Conservation (phyloP, 1,284 basidiomycete species). For the Trichosporon sp. region DNA sequence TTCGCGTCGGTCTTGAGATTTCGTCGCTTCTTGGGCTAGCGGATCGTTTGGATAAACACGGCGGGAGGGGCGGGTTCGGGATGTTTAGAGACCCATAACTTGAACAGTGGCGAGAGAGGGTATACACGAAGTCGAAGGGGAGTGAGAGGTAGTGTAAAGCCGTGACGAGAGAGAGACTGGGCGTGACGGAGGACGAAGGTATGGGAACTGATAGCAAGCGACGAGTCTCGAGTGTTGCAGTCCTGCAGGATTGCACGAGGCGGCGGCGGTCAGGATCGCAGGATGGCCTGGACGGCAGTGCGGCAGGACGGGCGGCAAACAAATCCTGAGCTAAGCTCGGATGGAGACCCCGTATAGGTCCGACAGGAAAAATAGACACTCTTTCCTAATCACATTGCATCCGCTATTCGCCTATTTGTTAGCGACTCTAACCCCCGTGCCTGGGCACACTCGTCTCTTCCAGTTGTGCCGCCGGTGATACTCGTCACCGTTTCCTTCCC, state of each 20-base stretch:
- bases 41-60: background rate
- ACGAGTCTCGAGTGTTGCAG: constrained; percentile 9
- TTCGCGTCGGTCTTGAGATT: background rate
- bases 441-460: background rate
- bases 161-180: background rate
- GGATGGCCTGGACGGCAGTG: too few relatives aligned
- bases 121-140: background rate
- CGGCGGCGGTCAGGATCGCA: background rate
- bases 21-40: background rate
- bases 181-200: constrained; percentile 4
- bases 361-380: background rate
- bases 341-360: constrained; percentile 16
- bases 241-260: constrained; percentile 9
- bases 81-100: background rate
- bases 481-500: background rate
- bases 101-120: background rate
- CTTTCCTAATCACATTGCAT: background rate
- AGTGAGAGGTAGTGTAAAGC: background rate
- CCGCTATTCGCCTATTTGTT: constrained; percentile 7
- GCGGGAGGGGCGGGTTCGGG: background rate
- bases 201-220: background rate
- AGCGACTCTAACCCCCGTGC: background rate
- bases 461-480: constrained; percentile 15
- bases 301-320: constrained; percentile 15
- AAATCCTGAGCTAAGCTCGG: constrained; percentile 14